Evolutionary conservation across 192 early-diverging fungal genomes (phyloP).

Genomic region (Piromyces finnis): DNA sequence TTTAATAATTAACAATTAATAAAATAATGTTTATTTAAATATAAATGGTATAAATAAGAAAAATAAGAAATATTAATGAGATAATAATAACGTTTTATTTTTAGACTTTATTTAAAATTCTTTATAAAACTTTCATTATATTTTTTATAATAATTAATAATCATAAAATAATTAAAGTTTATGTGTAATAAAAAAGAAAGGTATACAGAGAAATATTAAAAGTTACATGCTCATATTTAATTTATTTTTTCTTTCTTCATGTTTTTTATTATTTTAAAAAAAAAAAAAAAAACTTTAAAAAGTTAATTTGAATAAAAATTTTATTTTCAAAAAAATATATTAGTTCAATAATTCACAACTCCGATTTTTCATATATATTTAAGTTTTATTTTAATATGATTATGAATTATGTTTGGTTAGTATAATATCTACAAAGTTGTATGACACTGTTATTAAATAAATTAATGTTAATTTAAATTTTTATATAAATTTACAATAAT

Average conservation of each 20-base stretch:
- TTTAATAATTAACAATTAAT: not conserved
- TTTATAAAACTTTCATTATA: too few relatives aligned
- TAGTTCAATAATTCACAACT: not conserved
- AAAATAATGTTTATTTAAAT: too few relatives aligned
- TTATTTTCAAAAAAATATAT: not conserved
- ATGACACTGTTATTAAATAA: not conserved
- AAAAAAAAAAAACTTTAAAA: not conserved
- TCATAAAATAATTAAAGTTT: too few relatives aligned
- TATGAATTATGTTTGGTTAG: too few relatives aligned
- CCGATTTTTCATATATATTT: not conserved
- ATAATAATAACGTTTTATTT: too few relatives aligned
- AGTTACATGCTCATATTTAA: too few relatives aligned
- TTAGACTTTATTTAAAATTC: too few relatives aligned
- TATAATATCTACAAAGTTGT: not conserved
- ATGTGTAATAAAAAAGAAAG: too few relatives aligned
- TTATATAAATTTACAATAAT: too few relatives aligned
- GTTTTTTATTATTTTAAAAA: not conserved
- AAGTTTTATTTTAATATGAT: not conserved
- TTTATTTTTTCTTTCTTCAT: not conserved
- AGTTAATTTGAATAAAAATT: not conserved
- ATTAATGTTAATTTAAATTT: too few relatives aligned
- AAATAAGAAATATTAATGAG: not conserved
- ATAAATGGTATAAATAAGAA: not conserved
- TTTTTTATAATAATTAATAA: too few relatives aligned
- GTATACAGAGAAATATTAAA: too few relatives aligned